Evolutionary conservation across 2,329 filamentous ascomycete genomes (phyloP), one percentile per base, ranked within the genome.

Genomic region (Colletotrichum tanaceti): DNA sequence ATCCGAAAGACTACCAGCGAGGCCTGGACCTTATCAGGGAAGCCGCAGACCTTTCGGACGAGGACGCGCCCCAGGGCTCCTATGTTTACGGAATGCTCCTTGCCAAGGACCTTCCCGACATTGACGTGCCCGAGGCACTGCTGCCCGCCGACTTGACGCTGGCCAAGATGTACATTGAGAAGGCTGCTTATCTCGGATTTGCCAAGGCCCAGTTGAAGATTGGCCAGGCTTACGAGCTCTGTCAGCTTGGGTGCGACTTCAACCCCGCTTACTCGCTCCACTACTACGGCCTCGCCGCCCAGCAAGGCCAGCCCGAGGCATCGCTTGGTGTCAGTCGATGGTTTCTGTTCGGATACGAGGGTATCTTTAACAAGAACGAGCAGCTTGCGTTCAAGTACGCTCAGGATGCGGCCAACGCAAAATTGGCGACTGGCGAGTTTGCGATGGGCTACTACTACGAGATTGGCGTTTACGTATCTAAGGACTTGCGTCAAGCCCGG

Each of bases 371-470:
- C 69, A 98, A 98, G 85, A 98, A 98, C 75, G 96, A 99, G 79
- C 92, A 95, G 77, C 83, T 98, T 57, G 95, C 96, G 7, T 99
- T 93, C 80, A 91, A 89, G 59, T 98, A 97, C 76, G 96, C 96
- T 1, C 89, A 95, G 74, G 89, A 95, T 72, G 96, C 96, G 13
- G 95, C 96, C 10, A 85, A 89, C 58, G 88, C 90, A 46, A 94
- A 94, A 63, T 86, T 98, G 57, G 86, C 93, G 0, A 98, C 94
- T 0, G 96, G 94, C 57, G 94, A 98, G 78, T 99, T 99, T 76
- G 96, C 96, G 32, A 89, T 99, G 84, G 95, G 95, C 13, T 99
- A 99, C 80, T 99, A 98, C 81, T 89, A 96, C 77, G 96, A 99
- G 78, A 97, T 99, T 73, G 96, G 96, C 73, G 97, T 99, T 77